Evolutionary conservation across 2,329 filamentous ascomycete genomes (phyloP), one percentile per base, ranked within the genome.

Genomic region (Colletotrichum abscissum): DNA sequence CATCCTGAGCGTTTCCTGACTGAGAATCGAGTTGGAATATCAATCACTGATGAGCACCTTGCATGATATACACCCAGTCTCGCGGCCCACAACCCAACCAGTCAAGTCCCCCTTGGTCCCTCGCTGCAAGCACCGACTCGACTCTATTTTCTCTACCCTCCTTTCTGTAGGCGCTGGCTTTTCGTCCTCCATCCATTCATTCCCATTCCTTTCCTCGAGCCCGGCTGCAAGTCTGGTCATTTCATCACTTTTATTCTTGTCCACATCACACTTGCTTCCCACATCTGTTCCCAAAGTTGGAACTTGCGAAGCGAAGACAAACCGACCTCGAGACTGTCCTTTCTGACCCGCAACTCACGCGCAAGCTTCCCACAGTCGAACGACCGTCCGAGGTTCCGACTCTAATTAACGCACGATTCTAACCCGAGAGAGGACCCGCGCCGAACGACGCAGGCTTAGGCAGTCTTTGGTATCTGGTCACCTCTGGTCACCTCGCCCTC

Each of bases 91-190:
- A 73, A 65, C 63, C 69, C 69, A 63, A 49, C 72, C 72, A 72
- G 71, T 71, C 46, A 73, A 70, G 55, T 71, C 12, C 49, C 55
- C 67, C 67, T 66, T 62, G 60, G 67, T 66, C 62, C 67, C 67
- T 66, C 71, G 67, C 56, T 72, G 52, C 49, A 55, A 64, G 65
- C 69, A 63, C 54, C 67, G 49, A 71, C 33, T 67, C 54, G 57
- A 68, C 57, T 74, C 72, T 74, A 67, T 68, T 72, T 74, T 60
- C 69, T 74, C 72, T 72, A 72, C 63, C 72, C 68, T 74, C 70
- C 73, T 69, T 72, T 73, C 74, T 64, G 74, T 78, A 78, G 77
- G 76, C 77, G 77, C 77, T 78, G 77, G 77, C 74, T 76, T 75
- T 72, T 77, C 75, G 74, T 77, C 75, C 69, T 76, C 62, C 75